Percentiles rank a stretch among this genome's conserved stretches.
phyloP scores from a whole-genome alignment of 495 filamentous ascomycete genomes.

The Podospora pseudoanserina region DNA sequence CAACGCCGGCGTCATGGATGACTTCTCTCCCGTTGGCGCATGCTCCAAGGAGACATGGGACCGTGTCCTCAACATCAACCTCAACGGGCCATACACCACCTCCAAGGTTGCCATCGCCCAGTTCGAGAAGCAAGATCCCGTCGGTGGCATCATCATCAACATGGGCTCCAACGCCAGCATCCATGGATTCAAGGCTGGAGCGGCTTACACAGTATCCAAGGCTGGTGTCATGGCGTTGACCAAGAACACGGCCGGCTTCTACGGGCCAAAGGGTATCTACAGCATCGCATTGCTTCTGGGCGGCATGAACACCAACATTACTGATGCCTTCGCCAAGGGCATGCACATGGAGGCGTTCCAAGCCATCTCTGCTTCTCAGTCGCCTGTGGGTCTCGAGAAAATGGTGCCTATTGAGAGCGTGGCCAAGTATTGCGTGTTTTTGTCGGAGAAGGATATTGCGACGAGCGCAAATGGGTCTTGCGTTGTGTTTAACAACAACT shows the following conservation, averaged over 20 bases:
- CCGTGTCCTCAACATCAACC: slow-evolving; percentile 55
- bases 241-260: slow-evolving; percentile 60
- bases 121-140: slow-evolving; percentile 34
- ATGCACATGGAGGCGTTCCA: slow-evolving; percentile 45
- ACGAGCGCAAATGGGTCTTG: slow-evolving; percentile 36
- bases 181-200: slow-evolving; percentile 40
- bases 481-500: slow-evolving; percentile 40
- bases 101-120: slow-evolving; percentile 52
- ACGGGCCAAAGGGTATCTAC: slow-evolving; percentile 55
- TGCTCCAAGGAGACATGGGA: slow-evolving; percentile 53
- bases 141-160: slow-evolving; percentile 45
- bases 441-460: slow-evolving; percentile 38
- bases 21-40: slow-evolving; percentile 52
- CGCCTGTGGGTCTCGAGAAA: slow-evolving; percentile 22
- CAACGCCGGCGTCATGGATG: slow-evolving; percentile 52
- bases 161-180: slow-evolving; percentile 41
- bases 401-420: slow-evolving; percentile 31
- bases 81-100: slow-evolving; percentile 55
- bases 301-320: slow-evolving; percentile 58
- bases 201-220: slow-evolving; percentile 55
- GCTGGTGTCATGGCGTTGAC: slow-evolving; percentile 56
- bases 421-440: slow-evolving; percentile 42
- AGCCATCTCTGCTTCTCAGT: slow-evolving; percentile 25
- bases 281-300: slow-evolving; percentile 55
- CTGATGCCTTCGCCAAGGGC: slow-evolving; percentile 43